Conservation (phyloP, 2,329 filamentous ascomycete species). For the Didymella glomerata region DNA sequence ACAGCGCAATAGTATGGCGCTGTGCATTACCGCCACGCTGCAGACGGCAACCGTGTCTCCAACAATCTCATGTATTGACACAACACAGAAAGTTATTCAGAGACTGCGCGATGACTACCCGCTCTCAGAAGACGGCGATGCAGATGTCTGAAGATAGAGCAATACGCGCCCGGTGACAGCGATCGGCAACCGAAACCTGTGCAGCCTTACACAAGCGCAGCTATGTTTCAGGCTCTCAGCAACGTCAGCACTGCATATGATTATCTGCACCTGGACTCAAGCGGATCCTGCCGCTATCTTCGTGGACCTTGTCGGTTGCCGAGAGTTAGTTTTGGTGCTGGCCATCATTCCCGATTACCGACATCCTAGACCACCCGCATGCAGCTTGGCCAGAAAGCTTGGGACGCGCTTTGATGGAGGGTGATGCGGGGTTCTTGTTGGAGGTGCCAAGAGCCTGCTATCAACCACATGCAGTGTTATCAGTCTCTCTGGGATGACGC, state of each 20-base stretch:
- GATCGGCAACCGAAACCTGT: conserved; percentile 21
- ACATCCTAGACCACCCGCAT: conserved; percentile 16
- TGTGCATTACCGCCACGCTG: neutral
- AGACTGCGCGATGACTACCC: conserved; percentile 56
- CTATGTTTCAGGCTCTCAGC: conserved; percentile 10
- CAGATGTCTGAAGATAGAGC: conserved; percentile 27
- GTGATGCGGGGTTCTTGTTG: conserved; percentile 18
- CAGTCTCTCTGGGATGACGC: conserved; percentile 16
- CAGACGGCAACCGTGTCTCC: neutral
- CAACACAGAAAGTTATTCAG: conserved; percentile 56
- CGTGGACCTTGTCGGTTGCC: conserved; percentile 11
- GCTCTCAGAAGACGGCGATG: conserved; percentile 39
- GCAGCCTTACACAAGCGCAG: conserved; percentile 21
- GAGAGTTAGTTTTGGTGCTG: conserved; percentile 19
- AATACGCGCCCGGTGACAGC: conserved; percentile 34
- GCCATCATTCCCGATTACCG: conserved; percentile 5
- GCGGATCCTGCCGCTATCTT: conserved; percentile 17
- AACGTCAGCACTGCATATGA: conserved; percentile 7
- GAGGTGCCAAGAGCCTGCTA: conserved; percentile 14
- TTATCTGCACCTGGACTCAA: neutral
- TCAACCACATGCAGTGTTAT: conserved; percentile 25
- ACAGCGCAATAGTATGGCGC: neutral
- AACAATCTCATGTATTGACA: neutral
- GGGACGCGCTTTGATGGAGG: conserved; percentile 12
- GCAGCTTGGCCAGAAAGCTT: conserved; percentile 24